A percentile compares a stretch with the other conserved stretches of the same genome.
These are phyloP conservation scores for Chlorella sp. DNA, from an alignment of 139 green algal species.

Conservation along the genomic window DNA sequence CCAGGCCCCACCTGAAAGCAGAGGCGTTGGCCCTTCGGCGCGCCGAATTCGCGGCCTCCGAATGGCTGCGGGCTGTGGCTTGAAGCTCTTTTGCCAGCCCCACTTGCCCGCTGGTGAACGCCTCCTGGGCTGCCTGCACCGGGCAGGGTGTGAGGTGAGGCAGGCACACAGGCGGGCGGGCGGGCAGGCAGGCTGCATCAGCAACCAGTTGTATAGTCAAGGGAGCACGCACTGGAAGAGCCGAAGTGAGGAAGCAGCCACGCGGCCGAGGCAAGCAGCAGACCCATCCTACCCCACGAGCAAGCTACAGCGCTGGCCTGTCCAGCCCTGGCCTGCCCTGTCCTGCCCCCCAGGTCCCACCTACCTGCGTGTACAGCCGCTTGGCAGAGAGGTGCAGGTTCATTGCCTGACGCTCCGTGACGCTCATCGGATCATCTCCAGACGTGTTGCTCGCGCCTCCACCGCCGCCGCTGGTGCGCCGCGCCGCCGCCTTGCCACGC, in stretches of 20 bases:
- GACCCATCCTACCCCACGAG: neutral
- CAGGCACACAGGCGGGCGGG: neutral
- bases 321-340: neutral
- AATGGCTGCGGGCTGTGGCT: slow-evolving; percentile 30
- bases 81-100: slow-evolving; percentile 32
- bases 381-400: slow-evolving; percentile 31
- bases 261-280: neutral
- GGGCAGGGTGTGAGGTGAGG: neutral
- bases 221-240: neutral
- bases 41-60: slow-evolving; percentile 22
- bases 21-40: slow-evolving; percentile 41
- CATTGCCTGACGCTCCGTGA: slow-evolving; percentile 36
- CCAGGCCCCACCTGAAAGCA: slow-evolving; percentile 20
- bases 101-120: slow-evolving; percentile 15
- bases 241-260: neutral
- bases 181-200: neutral
- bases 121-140: slow-evolving; percentile 19
- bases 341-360: neutral
- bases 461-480: neutral
- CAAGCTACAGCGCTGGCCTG: neutral
- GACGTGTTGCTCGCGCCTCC: neutral
- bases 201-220: too few species aligned
- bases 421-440: slow-evolving; percentile 15
- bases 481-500: neutral
- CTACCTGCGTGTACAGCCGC: slow-evolving; percentile 27